Evolutionary conservation across 176 grass and related monocot species (phyloP).

Genomic region (Aegilops longissima): DNA sequence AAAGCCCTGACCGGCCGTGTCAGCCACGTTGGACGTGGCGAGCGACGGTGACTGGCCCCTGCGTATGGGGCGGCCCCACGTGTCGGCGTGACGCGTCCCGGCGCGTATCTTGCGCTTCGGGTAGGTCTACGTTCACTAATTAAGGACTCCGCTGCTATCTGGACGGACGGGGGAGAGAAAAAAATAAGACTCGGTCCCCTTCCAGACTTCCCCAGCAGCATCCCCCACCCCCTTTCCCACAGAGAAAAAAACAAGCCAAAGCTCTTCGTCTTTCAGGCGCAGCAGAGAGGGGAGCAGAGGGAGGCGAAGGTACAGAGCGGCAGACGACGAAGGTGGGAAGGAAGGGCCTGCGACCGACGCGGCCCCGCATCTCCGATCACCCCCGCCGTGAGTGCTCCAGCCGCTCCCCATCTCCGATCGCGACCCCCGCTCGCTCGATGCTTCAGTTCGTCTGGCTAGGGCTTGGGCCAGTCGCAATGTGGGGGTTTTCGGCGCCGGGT

Average conservation of each 20-base stretch:
- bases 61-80: background rate
- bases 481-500: background rate
- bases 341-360: background rate
- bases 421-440: background rate
- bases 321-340: background rate
- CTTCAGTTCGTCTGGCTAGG: conserved; percentile 29
- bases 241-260: conserved; percentile 20
- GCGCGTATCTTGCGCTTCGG: background rate
- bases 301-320: background rate
- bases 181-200: background rate
- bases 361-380: background rate
- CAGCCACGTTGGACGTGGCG: background rate
- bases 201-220: background rate
- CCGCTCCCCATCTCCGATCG: conserved; percentile 38
- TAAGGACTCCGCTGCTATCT: conserved; percentile 26
- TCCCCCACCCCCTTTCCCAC: background rate
- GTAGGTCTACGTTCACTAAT: background rate
- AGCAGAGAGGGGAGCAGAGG: background rate
- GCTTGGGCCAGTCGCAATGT: conserved; percentile 35
- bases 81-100: background rate
- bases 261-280: conserved; percentile 29
- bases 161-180: conserved; percentile 10
- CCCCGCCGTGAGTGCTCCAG: conserved; percentile 26
- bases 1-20: conserved; percentile 18
- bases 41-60: background rate